Conservation (phyloP, 2,329 filamentous ascomycete genomes). For the Calonectria hongkongensis region DNA sequence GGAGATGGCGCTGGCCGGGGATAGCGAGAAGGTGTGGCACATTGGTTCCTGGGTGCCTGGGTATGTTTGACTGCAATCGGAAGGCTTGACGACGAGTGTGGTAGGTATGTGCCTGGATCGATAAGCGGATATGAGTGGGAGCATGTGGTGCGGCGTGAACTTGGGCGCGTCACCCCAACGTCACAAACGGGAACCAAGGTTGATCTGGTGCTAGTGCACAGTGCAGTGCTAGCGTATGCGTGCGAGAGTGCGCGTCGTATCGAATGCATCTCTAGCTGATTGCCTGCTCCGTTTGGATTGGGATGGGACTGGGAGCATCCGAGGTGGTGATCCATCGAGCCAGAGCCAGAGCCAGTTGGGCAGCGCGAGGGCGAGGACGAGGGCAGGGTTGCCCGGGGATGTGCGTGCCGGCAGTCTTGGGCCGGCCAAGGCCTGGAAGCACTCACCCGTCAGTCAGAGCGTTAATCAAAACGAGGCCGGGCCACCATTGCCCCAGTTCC, state of each 20-base stretch:
- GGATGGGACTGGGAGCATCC: slow-evolving; percentile 8
- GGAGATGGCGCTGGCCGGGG: slow-evolving; percentile 50
- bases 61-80: slow-evolving; percentile 40
- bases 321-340: slow-evolving; percentile 4
- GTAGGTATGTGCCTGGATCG: slow-evolving; percentile 25
- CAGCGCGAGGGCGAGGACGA: slow-evolving; percentile 10
- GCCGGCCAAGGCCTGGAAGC: slow-evolving; percentile 46
- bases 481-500: slow-evolving; percentile 45
- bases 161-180: slow-evolving; percentile 25
- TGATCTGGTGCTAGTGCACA: slow-evolving; percentile 14
- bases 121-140: slow-evolving; percentile 27
- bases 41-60: slow-evolving; percentile 31
- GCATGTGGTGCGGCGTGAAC: slow-evolving; percentile 9
- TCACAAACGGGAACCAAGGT: slow-evolving; percentile 21
- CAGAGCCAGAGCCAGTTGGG: slow-evolving; percentile 6
- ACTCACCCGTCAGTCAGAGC: slow-evolving; percentile 44
- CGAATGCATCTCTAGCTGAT: slow-evolving; percentile 23
- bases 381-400: slow-evolving; percentile 17
- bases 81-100: slow-evolving; percentile 44
- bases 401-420: slow-evolving; percentile 47
- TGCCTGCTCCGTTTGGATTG: slow-evolving; percentile 5
- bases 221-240: not conserved
- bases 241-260: slow-evolving; percentile 10
- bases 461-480: slow-evolving; percentile 55
- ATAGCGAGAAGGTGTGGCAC: slow-evolving; percentile 47